Evolutionary conservation across 176 grass and related monocot species (phyloP).

Genomic region (Rhynchospora tenuis): DNA sequence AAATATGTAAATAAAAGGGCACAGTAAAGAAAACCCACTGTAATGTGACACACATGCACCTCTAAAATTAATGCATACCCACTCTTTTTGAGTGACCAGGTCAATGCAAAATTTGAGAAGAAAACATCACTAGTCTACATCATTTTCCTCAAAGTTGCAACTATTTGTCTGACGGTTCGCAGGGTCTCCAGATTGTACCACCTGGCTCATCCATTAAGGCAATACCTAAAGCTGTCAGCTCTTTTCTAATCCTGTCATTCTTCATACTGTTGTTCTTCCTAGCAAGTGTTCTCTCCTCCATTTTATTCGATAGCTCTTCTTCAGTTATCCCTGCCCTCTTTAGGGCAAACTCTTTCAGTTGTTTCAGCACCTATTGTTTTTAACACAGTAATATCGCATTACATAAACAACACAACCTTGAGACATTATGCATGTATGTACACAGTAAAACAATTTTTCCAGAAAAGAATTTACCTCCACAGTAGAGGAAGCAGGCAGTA

Average conservation of each 20-base stretch:
- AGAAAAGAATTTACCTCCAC: conserved; percentile 36
- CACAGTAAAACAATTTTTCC: neutral
- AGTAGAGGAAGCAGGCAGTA: conserved; percentile 49
- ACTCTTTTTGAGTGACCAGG: neutral
- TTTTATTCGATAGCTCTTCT: conserved; percentile 37
- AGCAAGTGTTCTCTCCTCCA: conserved; percentile 35
- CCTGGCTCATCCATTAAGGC: conserved; percentile 82
- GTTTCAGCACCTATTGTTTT: conserved; percentile 39
- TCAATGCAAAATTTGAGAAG: neutral
- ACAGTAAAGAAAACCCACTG: neutral
- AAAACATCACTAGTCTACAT: neutral
- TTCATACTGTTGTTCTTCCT: conserved; percentile 41
- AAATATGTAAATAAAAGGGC: neutral
- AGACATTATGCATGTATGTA: neutral
- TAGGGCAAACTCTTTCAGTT: conserved; percentile 38
- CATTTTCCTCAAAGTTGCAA: neutral
- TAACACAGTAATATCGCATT: neutral
- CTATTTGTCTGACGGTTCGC: conserved; percentile 34
- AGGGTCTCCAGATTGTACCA: conserved; percentile 73
- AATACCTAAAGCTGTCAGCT: conserved; percentile 61
- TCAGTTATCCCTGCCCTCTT: conserved; percentile 29
- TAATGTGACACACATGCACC: neutral
- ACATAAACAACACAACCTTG: neutral
- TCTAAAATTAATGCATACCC: neutral
- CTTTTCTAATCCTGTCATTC: conserved; percentile 32